Base-by-base conservation (phyloP, 2,329 filamentous ascomycete genomes). In the Apiospora sp. region DNA sequence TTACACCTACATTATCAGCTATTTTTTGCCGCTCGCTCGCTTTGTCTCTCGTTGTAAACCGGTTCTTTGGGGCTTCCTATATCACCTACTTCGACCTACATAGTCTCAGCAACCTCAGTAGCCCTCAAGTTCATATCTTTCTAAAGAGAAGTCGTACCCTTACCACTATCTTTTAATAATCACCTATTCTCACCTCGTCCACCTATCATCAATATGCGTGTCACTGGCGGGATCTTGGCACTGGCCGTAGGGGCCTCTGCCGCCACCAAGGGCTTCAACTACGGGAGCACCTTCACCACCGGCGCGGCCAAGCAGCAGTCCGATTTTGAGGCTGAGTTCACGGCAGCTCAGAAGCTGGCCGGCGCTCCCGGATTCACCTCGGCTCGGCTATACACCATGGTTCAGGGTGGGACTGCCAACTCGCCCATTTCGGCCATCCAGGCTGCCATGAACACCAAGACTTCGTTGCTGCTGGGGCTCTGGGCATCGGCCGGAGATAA, bases 371-470 rank as follows among this genome's bases (percentile, higher is more conserved):
- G 90, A 70, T 94, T 93, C 85, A 92, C 85, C 77, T 91, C 89
- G 73, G 92, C 91, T 61, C 90, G 93, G 73, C 86, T 94, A n/a
- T 95, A 92, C 83, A 94, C 92, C 76, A 94, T 90, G 88, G 86
- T 93, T 68, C 92, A 94, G 87, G 88, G 83, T 37, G 91, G 90
- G 75, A 92, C 92, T 7, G 82, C 88, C 75, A 91, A 88, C 83
- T 87, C 79, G 27, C 79, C 79, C n/a, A 81, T 81, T 71, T 77
- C 79, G 10, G 80, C 80, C 70, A 81, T 98, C 75, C 92, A 92
- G 58, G 95, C 95, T 61, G 95, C 94, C 78, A 94, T 97, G 82
- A 89, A 88, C 77, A 94, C 94, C 78, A 89, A 94, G 77, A 97
- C 94, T 2, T 87, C 88, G 61, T 88, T 98, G 37, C 88, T 98